Evolutionary conservation across 169 alveolate genomes (phyloP).

Genomic region (Theileria orientalis): DNA sequence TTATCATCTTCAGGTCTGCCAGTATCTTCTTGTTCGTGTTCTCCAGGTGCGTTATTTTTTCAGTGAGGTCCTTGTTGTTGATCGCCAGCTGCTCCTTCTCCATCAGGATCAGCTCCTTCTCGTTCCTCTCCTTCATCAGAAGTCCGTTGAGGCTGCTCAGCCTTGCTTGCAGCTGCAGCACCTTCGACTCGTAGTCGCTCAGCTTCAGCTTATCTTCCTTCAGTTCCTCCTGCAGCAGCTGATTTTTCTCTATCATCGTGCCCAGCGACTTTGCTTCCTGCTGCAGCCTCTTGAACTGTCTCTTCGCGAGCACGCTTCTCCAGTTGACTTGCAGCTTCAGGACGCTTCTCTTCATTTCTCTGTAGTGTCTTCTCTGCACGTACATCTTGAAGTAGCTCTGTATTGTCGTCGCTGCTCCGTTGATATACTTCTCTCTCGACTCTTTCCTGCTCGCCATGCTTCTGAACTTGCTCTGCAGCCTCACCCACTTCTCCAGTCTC

Average conservation of each 20-base stretch:
- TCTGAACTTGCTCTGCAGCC: conserved; percentile 45
- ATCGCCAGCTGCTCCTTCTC: conserved; percentile 31
- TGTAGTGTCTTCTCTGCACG: conserved; percentile 54
- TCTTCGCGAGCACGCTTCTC: conserved; percentile 77
- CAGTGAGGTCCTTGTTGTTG: conserved; percentile 8
- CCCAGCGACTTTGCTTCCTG: conserved; percentile 76
- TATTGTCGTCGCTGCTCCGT: conserved; percentile 68
- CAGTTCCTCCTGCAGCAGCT: conserved; percentile 64
- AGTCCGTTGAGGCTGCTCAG: conserved; percentile 52
- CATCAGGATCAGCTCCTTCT: conserved; percentile 40
- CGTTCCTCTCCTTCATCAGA: conserved; percentile 62
- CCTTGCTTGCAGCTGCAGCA: conserved; percentile 76
- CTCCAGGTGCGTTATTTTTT: conserved; percentile 35
- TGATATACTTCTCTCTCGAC: conserved; percentile 39
- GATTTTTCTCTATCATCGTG: conserved; percentile 65
- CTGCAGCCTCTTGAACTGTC: conserved; percentile 74
- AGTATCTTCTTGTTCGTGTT: conserved; percentile 43
- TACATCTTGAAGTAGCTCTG: conserved; percentile 76
- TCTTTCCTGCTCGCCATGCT: conserved; percentile 5
- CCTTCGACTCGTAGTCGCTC: conserved; percentile 72
- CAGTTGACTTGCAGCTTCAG: conserved; percentile 73
- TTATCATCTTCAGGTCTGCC: conserved; percentile 52
- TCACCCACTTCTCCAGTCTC: conserved; percentile 6
- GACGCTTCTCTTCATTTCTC: conserved; percentile 59
- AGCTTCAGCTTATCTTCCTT: conserved; percentile 73